These are phyloP conservation scores for Pseudogymnoascus sp. DNA, from an alignment of 2,329 filamentous ascomycete species.

Conservation along the genomic window DNA sequence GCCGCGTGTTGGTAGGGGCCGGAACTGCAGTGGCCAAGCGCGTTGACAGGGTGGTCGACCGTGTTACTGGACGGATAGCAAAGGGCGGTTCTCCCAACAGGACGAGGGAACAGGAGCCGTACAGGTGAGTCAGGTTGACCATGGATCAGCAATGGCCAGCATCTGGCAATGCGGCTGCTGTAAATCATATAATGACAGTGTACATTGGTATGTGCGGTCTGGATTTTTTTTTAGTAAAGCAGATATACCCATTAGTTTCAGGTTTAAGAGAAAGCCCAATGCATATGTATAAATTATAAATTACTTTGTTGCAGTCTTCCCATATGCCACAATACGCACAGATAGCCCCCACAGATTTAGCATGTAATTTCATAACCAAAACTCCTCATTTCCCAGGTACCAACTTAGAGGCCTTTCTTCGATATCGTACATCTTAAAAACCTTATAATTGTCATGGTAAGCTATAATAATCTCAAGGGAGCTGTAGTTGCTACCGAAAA, in stretches of 20 bases:
- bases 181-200: neutral
- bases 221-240: neutral
- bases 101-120: neutral
- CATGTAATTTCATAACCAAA: neutral
- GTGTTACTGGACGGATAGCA: neutral
- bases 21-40: neutral
- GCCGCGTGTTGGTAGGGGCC: slow-evolving; percentile 38
- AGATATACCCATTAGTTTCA: slow-evolving; percentile 4
- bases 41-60: neutral
- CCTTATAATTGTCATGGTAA: neutral
- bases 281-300: neutral
- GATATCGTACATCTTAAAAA: neutral
- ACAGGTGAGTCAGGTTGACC: neutral
- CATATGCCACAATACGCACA: neutral
- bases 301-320: neutral
- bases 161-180: neutral
- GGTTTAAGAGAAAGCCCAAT: neutral
- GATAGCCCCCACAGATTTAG: neutral
- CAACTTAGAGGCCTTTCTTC: neutral
- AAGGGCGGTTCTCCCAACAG: neutral
- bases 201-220: neutral
- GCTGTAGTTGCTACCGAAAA: neutral
- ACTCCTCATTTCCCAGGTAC: neutral
- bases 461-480: neutral
- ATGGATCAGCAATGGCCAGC: neutral